Percentiles rank a stretch among this genome's conserved stretches.
Conservation (phyloP, 345 rosid genomes). For the Mercurialis annua region DNA sequence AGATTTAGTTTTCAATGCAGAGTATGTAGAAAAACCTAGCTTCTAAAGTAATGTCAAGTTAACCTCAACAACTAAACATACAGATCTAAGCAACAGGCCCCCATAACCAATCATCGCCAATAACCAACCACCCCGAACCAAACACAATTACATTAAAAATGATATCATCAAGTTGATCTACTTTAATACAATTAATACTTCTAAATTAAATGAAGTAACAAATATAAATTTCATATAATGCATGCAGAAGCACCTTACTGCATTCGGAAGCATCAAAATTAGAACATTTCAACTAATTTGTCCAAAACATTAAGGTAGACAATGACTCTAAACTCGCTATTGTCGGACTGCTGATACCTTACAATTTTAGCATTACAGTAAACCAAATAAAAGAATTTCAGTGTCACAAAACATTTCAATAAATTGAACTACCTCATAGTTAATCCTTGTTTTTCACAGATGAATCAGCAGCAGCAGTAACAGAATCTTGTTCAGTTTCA, state of each 20-base stretch:
- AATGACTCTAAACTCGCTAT: neutral
- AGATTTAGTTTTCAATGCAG: neutral
- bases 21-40: neutral
- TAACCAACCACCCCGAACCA: too few relatives aligned
- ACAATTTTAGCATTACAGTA: neutral
- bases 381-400: neutral
- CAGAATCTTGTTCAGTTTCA: slow-evolving; percentile 26
- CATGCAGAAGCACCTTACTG: neutral
- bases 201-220: neutral
- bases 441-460: slow-evolving; percentile 12
- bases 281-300: neutral
- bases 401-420: neutral
- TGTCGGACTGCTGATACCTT: neutral
- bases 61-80: neutral
- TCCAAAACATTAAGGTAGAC: neutral
- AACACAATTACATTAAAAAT: too few relatives aligned
- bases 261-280: neutral
- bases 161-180: too few relatives aligned
- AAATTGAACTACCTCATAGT: neutral
- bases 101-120: neutral
- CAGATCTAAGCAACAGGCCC: neutral
- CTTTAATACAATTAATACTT: neutral
- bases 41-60: neutral
- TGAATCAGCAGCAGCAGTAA: slow-evolving; percentile 16
- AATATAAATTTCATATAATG: neutral